Conservation (phyloP, 2,329 filamentous ascomycete genomes). For the Xylogone sp. region DNA sequence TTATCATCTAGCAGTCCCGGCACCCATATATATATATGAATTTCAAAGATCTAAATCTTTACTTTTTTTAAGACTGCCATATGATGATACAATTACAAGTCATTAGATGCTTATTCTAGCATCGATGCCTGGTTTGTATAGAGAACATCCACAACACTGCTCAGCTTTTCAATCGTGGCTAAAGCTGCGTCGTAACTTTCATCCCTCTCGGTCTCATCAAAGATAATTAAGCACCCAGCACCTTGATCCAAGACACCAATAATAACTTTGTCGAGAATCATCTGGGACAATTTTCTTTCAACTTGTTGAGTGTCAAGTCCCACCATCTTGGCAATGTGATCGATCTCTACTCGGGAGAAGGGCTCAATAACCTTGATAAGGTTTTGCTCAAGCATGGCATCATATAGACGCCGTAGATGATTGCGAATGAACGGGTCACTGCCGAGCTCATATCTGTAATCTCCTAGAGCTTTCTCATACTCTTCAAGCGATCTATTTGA, state of each 20-base stretch:
- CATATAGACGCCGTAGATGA: constrained; percentile 91
- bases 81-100: constrained; percentile 6
- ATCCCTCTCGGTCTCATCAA: constrained; percentile 90
- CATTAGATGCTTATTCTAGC: constrained; percentile 63
- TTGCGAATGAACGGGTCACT: constrained; percentile 95
- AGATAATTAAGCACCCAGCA: constrained; percentile 95
- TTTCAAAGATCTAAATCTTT: neutral
- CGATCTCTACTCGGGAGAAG: constrained; percentile 94
- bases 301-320: constrained; percentile 94
- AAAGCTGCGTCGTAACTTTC: constrained; percentile 92
- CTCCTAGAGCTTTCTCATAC: constrained; percentile 87
- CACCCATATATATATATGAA: neutral
- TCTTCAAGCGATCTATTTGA: constrained; percentile 93
- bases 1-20: neutral
- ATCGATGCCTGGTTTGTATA: constrained; percentile 97
- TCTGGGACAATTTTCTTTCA: constrained; percentile 96
- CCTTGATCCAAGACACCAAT: constrained; percentile 96
- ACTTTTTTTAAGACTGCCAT: neutral
- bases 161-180: constrained; percentile 93
- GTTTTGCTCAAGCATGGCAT: constrained; percentile 99
- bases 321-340: constrained; percentile 96
- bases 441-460: constrained; percentile 90
- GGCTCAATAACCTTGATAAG: constrained; percentile 99
- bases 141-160: constrained; percentile 93
- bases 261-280: constrained; percentile 99